Conservation (phyloP, 192 early-diverging fungal species). For the Backusella parvicylindrica region DNA sequence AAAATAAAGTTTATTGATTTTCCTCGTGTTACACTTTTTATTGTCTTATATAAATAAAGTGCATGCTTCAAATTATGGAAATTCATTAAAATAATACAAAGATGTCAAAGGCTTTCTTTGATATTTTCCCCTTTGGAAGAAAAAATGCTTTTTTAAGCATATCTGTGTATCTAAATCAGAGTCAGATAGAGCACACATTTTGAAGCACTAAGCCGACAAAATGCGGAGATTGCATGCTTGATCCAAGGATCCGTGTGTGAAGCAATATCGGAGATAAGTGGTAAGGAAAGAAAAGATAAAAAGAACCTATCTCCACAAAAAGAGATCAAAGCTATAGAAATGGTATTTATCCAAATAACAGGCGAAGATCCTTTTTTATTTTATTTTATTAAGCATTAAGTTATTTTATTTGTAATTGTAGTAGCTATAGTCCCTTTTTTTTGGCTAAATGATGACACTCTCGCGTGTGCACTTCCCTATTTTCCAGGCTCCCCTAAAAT, state of each 20-base stretch:
- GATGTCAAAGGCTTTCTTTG: background rate
- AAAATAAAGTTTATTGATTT: slow-evolving; percentile 1
- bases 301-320: background rate
- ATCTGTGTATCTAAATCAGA: background rate
- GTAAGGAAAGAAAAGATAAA: background rate
- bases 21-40: background rate
- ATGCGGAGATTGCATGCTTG: background rate
- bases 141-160: background rate
- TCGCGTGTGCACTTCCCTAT: slow-evolving; percentile 4
- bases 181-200: background rate
- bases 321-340: background rate
- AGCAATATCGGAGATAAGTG: background rate
- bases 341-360: background rate
- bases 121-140: background rate
- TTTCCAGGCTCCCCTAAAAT: slow-evolving; percentile 9
- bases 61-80: background rate
- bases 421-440: background rate
- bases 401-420: background rate
- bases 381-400: background rate
- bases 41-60: background rate
- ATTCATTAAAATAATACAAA: background rate
- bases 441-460: background rate
- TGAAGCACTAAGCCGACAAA: background rate
- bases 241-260: background rate
- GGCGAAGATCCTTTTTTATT: background rate